A percentile compares a stretch with the other conserved stretches of the same genome.
Evolutionary conservation across 768 basidiomycete species (phyloP).

Genomic region (Cyclocybe aegerita): DNA sequence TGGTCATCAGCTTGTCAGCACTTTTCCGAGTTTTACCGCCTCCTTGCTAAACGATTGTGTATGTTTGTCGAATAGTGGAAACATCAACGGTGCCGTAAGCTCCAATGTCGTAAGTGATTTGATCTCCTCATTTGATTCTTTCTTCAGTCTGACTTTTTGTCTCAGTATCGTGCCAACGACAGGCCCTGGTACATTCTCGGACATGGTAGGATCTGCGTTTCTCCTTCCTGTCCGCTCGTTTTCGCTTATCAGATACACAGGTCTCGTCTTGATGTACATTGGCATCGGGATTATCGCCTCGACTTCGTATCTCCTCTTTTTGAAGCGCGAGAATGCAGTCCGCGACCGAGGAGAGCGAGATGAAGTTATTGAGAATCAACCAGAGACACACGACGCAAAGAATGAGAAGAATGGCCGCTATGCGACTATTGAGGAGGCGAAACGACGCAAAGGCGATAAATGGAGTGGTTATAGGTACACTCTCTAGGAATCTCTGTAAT

Average conservation of each 20-base stretch:
- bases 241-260: constrained; percentile 25
- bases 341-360: constrained; percentile 68
- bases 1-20: constrained; percentile 64
- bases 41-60: background rate
- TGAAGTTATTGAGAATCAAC: constrained; percentile 56
- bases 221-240: background rate
- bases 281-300: constrained; percentile 54
- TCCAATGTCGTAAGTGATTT: constrained; percentile 66
- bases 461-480: constrained; percentile 78
- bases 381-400: constrained; percentile 23
- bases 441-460: constrained; percentile 64
- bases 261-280: constrained; percentile 74
- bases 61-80: constrained; percentile 43
- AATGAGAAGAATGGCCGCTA: constrained; percentile 55
- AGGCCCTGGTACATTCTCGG: constrained; percentile 62
- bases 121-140: background rate
- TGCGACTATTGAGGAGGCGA: constrained; percentile 59
- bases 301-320: constrained; percentile 33
- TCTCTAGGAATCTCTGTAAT: background rate
- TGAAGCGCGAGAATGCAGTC: constrained; percentile 59
- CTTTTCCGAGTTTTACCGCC: constrained; percentile 34
- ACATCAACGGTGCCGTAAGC: constrained; percentile 74
- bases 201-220: constrained; percentile 17
- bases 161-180: constrained; percentile 62
- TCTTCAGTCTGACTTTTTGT: constrained; percentile 2